These are phyloP conservation scores for Fusarium hostae DNA, from an alignment of 2,329 filamentous ascomycete species.

Conservation along the genomic window DNA sequence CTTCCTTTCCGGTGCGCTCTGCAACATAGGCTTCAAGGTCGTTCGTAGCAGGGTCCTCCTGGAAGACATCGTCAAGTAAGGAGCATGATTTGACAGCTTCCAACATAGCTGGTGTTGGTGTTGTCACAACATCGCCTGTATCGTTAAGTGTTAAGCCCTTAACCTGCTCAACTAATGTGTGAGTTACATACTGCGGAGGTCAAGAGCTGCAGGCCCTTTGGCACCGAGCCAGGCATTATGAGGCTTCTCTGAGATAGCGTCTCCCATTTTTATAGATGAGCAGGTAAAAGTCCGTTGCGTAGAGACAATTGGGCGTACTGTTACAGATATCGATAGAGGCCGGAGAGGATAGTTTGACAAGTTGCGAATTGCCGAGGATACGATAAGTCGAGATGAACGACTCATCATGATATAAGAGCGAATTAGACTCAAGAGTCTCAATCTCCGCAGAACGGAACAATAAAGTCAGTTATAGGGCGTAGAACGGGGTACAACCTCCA, in stretches of 20 bases:
- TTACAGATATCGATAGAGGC: neutral
- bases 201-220: conserved; percentile 52
- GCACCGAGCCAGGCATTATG: conserved; percentile 53
- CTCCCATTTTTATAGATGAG: conserved; percentile 30
- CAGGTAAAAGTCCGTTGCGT: conserved; percentile 21
- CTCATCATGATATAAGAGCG: conserved; percentile 19
- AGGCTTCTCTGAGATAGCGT: conserved; percentile 20
- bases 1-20: conserved; percentile 77
- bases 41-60: conserved; percentile 82
- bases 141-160: conserved; percentile 31
- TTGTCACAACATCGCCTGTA: conserved; percentile 69
- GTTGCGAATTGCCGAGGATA: conserved; percentile 2
- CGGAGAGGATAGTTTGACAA: neutral
- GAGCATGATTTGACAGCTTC: conserved; percentile 78
- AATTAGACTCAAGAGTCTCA: neutral
- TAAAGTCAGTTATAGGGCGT: conserved; percentile 1
- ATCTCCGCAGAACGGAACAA: conserved; percentile 18
- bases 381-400: conserved; percentile 10
- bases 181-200: conserved; percentile 52
- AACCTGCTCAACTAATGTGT: too few relatives aligned
- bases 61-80: conserved; percentile 85
- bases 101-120: conserved; percentile 84
- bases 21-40: conserved; percentile 81
- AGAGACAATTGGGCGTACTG: neutral
- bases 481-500: conserved; percentile 12